Evolutionary conservation across 805 yeast genomes (phyloP).

Genomic region (Zygoascus tannicola): DNA sequence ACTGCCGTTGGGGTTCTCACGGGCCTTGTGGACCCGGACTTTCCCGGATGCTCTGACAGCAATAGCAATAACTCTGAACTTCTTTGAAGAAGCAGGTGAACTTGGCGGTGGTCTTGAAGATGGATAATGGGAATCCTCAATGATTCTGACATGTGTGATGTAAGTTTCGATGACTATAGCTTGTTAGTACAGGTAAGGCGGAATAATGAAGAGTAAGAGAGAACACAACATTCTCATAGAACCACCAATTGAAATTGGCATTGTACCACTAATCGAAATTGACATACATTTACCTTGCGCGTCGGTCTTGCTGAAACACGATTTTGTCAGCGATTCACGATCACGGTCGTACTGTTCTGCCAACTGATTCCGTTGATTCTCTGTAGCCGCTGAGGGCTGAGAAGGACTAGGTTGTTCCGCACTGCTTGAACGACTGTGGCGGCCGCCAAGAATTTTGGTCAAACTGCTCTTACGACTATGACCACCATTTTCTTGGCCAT

Average conservation of each 20-base stretch:
- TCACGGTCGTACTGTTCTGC: constrained; percentile 40
- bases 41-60: constrained; percentile 59
- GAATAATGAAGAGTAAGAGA: no score
- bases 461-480: background rate
- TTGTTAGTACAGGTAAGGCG: background rate
- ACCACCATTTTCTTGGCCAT: background rate
- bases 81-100: constrained; percentile 41
- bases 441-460: background rate
- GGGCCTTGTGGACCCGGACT: constrained; percentile 73
- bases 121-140: constrained; percentile 67
- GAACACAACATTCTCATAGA: no score
- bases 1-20: constrained; percentile 61
- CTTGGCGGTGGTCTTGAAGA: constrained; percentile 56
- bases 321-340: constrained; percentile 38
- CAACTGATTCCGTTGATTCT: background rate
- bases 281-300: constrained; percentile 26
- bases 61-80: constrained; percentile 36
- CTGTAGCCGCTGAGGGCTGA: constrained; percentile 22
- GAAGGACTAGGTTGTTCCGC: background rate
- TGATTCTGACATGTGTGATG: constrained; percentile 64
- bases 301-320: constrained; percentile 42
- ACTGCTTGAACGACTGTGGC: constrained; percentile 1
- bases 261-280: constrained; percentile 15
- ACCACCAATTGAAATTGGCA: no score
- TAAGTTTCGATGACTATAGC: constrained; percentile 39